phyloP scores from a whole-genome alignment of 1,139 yeast genomes.

The Ogataea hybrid region DNA sequence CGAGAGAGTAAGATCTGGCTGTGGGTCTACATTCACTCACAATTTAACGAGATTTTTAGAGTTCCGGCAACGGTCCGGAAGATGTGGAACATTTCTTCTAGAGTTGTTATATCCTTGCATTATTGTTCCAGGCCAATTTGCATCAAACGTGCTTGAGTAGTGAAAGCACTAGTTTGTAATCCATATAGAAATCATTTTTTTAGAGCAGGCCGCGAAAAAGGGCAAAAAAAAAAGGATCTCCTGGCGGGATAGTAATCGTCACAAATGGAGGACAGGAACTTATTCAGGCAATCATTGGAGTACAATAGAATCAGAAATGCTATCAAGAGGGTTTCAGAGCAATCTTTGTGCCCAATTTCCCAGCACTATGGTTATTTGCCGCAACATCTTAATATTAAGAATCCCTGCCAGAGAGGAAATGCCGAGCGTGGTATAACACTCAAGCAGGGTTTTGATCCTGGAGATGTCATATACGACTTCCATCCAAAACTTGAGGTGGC shows the following conservation, averaged over 20 bases:
- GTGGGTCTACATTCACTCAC: conserved; percentile 14
- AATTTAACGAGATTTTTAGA: not conserved
- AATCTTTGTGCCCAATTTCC: conserved; percentile 4
- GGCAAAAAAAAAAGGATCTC: conserved; percentile 4
- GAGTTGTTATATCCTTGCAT: conserved; percentile 1
- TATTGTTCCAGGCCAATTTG: conserved; percentile 4
- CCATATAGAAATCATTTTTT: not conserved
- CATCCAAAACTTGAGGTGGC: conserved; percentile 20
- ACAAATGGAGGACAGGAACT: not conserved
- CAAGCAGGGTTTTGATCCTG: not conserved
- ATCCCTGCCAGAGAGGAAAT: conserved; percentile 13
- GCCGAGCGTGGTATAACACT: conserved; percentile 17
- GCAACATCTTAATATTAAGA: conserved; percentile 7
- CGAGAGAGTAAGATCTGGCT: conserved; percentile 13
- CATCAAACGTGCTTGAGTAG: not conserved
- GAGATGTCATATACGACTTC: conserved; percentile 14
- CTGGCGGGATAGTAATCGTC: not conserved
- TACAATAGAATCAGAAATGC: conserved; percentile 7
- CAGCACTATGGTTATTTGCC: conserved; percentile 8
- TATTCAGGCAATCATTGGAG: conserved; percentile 5
- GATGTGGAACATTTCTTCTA: not conserved
- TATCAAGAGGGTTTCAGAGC: conserved; percentile 4
- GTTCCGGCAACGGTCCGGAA: not conserved
- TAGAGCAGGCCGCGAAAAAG: not conserved
- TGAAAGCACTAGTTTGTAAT: not conserved